Evolutionary conservation across 768 basidiomycete species (phyloP).

Genomic region (Suillus cothurnatus): DNA sequence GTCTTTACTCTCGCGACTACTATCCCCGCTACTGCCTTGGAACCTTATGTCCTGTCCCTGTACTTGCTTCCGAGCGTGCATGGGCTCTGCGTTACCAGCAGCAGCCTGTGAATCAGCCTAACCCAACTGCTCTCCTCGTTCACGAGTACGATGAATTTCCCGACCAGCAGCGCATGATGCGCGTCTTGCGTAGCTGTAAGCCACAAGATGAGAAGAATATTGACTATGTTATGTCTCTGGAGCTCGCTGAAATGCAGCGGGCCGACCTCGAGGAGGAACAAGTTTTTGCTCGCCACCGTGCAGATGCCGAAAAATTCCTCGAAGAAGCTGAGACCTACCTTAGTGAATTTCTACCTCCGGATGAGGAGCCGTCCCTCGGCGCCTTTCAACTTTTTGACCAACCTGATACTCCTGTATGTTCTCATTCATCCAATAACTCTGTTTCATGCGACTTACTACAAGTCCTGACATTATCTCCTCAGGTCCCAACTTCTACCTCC

Average conservation of each 20-base stretch:
- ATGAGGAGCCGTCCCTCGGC: background rate
- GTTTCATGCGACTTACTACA: too few relatives aligned
- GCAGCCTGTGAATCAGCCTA: background rate
- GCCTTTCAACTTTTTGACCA: background rate
- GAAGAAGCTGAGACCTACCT: background rate
- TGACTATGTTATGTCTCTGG: background rate
- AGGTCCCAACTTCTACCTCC: background rate
- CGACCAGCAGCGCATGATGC: background rate
- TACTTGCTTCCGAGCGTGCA: constrained; percentile 22
- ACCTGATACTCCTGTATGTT: constrained; percentile 3
- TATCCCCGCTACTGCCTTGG: background rate
- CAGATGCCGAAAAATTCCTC: background rate
- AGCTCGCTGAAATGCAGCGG: background rate
- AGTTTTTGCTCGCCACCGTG: background rate
- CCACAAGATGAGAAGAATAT: background rate
- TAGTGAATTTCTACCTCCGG: background rate
- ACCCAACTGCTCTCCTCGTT: constrained; percentile 4
- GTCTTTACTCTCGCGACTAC: background rate
- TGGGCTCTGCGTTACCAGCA: background rate
- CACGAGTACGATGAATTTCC: background rate
- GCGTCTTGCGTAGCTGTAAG: background rate
- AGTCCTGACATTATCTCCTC: background rate
- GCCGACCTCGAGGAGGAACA: background rate
- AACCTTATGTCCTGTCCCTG: too few relatives aligned
- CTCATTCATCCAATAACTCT: background rate